Percentiles rank a stretch among this genome's conserved stretches.
Conservation (phyloP, 805 yeast genomes). For the Candida piceae region DNA sequence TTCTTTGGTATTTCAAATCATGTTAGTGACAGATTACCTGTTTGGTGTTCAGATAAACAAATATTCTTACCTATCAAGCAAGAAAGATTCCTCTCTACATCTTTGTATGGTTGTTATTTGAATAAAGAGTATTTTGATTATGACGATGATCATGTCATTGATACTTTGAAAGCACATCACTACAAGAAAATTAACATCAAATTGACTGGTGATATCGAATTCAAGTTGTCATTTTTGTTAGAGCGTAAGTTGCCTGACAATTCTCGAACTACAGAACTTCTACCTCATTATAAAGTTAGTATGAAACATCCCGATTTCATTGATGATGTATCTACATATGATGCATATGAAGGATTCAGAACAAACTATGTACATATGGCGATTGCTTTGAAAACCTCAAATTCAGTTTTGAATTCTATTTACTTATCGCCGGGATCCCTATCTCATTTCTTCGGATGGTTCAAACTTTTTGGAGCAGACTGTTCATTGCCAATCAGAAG, state of each 20-base stretch:
- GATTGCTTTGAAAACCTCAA: conserved; percentile 34
- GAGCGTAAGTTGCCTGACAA: conserved; percentile 38
- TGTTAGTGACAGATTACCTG: conserved; percentile 44
- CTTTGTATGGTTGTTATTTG: conserved; percentile 24
- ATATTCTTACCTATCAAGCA: conserved; percentile 41
- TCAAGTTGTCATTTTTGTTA: conserved; percentile 53
- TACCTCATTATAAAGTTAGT: conserved; percentile 53
- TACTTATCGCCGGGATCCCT: conserved; percentile 69
- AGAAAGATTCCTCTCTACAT: conserved; percentile 11
- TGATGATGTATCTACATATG: conserved; percentile 49
- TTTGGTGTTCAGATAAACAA: conserved; percentile 53
- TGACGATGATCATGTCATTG: conserved; percentile 4
- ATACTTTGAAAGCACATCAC: conserved; percentile 11
- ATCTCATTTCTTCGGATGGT: conserved; percentile 70
- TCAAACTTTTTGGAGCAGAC: conserved; percentile 74
- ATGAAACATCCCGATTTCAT: conserved; percentile 49
- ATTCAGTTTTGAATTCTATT: conserved; percentile 51
- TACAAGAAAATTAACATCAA: conserved; percentile 52
- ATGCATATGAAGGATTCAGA: conserved; percentile 74
- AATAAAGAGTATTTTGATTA: conserved; percentile 12
- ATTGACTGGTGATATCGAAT: conserved; percentile 55
- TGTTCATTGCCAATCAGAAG: conserved; percentile 70
- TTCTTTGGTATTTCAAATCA: conserved; percentile 75
- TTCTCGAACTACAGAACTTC: conserved; percentile 37
- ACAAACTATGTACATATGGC: conserved; percentile 75